Conservation (phyloP, 768 basidiomycete species). For the Pulveroboletus sp. region DNA sequence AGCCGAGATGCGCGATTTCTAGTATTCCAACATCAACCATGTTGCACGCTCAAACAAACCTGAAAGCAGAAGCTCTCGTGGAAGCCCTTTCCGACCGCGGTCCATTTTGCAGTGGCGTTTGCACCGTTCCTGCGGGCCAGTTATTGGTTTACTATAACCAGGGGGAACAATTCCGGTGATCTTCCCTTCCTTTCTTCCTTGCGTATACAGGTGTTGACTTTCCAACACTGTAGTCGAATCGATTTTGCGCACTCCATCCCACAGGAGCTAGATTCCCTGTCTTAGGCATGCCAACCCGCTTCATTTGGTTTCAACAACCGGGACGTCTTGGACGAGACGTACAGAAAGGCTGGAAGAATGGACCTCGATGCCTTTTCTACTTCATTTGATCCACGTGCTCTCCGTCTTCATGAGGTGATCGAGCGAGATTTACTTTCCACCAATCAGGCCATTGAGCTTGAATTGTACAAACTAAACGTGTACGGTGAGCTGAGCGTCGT, state of each 20-base stretch:
- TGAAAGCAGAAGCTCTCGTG: background rate
- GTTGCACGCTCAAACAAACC: background rate
- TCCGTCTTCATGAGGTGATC: background rate
- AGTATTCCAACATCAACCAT: background rate
- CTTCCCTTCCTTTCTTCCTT: background rate
- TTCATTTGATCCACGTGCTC: background rate
- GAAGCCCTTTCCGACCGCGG: background rate
- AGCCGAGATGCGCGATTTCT: too few relatives aligned
- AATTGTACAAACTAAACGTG: background rate
- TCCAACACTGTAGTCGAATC: background rate
- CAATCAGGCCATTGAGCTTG: background rate
- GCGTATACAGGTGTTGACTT: background rate
- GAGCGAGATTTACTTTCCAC: background rate
- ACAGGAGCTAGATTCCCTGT: conserved; percentile 21
- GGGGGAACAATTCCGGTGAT: background rate
- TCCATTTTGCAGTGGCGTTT: conserved; percentile 1
- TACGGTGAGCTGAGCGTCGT: background rate
- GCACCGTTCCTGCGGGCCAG: background rate
- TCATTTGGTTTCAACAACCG: conserved; percentile 33
- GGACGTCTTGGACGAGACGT: background rate
- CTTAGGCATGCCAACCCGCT: conserved; percentile 37
- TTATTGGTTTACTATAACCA: background rate
- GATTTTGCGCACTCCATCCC: background rate
- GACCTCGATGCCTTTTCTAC: background rate
- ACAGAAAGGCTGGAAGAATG: background rate